Evolutionary conservation across 2,329 filamentous ascomycete species (phyloP).

Genomic region (Amauroascus niger): DNA sequence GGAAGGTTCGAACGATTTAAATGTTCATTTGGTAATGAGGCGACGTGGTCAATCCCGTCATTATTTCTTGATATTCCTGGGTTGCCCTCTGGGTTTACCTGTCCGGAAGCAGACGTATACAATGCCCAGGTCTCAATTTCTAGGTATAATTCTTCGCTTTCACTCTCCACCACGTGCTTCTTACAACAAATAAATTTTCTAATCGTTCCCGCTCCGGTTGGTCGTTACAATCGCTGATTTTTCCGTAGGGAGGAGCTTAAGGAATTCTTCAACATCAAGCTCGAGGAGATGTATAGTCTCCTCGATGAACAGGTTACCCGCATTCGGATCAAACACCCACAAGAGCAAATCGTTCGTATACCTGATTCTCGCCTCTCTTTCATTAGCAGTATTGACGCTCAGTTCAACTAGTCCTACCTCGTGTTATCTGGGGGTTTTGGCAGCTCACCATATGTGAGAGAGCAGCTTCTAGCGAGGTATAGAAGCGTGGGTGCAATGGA

Average conservation of each 20-base stretch:
- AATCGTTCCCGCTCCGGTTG: neutral
- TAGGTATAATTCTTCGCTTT: neutral
- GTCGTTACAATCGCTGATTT: neutral
- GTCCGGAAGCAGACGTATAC: slow-evolving; percentile 9
- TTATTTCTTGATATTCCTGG: slow-evolving; percentile 11
- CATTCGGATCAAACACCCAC: slow-evolving; percentile 17
- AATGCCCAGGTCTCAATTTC: slow-evolving; percentile 11
- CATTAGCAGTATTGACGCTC: neutral
- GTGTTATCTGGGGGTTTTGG: slow-evolving; percentile 38
- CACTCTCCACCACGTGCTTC: no score
- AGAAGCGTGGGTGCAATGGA: neutral
- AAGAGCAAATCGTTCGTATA: slow-evolving; percentile 23
- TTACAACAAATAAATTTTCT: neutral
- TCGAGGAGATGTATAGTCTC: slow-evolving; percentile 9
- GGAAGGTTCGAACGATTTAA: slow-evolving; percentile 11
- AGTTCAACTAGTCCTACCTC: slow-evolving; percentile 26
- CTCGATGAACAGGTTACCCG: slow-evolving; percentile 9
- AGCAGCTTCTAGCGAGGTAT: slow-evolving; percentile 22
- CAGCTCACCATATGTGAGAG: slow-evolving; percentile 36
- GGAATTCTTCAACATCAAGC: slow-evolving; percentile 4
- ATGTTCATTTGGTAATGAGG: slow-evolving; percentile 5
- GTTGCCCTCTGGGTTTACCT: neutral
- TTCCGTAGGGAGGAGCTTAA: slow-evolving; percentile 10
- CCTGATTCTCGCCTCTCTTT: neutral
- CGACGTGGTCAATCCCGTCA: slow-evolving; percentile 3